Base-by-base conservation (phyloP, 2,329 filamentous ascomycete genomes). In the Acephala macrosclerotiorum region DNA sequence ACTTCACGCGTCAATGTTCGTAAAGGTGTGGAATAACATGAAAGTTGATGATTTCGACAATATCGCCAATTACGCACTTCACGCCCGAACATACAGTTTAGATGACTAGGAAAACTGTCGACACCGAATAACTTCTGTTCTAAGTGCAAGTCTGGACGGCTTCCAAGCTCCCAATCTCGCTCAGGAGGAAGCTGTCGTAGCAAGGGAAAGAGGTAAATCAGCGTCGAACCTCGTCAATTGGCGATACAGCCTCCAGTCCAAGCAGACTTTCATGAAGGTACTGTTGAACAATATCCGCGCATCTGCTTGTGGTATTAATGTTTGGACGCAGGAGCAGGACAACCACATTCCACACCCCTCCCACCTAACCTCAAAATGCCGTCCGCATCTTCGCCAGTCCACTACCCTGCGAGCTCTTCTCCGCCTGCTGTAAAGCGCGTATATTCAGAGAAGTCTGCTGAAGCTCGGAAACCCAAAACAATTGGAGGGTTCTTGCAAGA, bases 321-420 rank as follows among this genome's bases (percentile, higher is more conserved):
- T 6, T 42, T 42, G 40, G 40, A 42, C 45, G 8, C 45, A 49
- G 45, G 6, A 20, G 11, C 11, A 16, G 2, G 16, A 33, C 49
- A 16, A n/a, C 26, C 26, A 7, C 14, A 7, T 53, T 61, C 58
- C 81, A 80, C 1, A 83, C 81, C 33, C 80, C 81, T 45, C 68
- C 69, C 45, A 64, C 20, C 26, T 33, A 33, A 9, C 9, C 29
- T 66, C 66, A 80, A 72, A 51, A 91, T 91, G 87, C 79, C 86
- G 29, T 81, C 84, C 42, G 81, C 85, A 45, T 89, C 89, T 7
- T 89, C 89, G 16, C 85, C 88, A 2, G 77, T 88, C 22, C 74
- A 80, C 58, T 76, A 76, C 55, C 73, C 74, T 11, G 66, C 58
- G 14, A 75, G 70, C 49, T 75, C 74, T 18, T 72, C 74, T 38